These are phyloP conservation scores for Lentinula edodes DNA, from an alignment of 768 basidiomycete species.

Conservation along the genomic window DNA sequence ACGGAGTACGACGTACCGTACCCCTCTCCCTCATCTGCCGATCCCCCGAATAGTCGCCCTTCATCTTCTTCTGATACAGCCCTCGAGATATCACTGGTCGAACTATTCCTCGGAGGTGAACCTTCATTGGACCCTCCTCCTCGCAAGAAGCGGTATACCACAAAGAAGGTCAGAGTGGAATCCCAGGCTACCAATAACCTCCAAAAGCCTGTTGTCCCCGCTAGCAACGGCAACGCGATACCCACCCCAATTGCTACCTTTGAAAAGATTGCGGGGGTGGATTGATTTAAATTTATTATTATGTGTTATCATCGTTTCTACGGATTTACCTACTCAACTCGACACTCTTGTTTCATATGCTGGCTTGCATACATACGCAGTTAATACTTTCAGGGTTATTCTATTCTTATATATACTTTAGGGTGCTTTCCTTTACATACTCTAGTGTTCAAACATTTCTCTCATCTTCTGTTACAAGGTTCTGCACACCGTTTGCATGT, in stretches of 20 bases:
- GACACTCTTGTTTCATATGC: background rate
- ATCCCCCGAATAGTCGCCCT: slow-evolving; percentile 14
- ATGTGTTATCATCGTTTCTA: background rate
- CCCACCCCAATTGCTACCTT: background rate
- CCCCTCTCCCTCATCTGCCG: slow-evolving; percentile 30
- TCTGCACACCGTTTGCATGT: no score
- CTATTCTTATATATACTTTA: background rate
- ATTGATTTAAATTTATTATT: background rate
- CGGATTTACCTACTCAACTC: background rate
- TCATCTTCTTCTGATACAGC: slow-evolving; percentile 18
- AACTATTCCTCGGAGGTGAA: slow-evolving; percentile 31
- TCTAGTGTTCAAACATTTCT: no score
- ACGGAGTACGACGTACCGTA: slow-evolving; percentile 25
- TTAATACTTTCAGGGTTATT: background rate
- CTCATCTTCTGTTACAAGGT: no score
- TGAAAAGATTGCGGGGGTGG: background rate
- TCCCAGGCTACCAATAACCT: background rate
- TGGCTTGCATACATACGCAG: background rate
- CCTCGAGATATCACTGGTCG: slow-evolving; percentile 49
- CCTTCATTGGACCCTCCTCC: slow-evolving; percentile 6
- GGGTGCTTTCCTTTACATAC: background rate
- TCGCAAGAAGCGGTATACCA: slow-evolving; percentile 9
- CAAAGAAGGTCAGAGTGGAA: slow-evolving; percentile 5
- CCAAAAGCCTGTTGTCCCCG: background rate
- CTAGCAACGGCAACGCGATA: background rate